phyloP scores from a whole-genome alignment of 805 yeast species.

The Lipomyces orientalis region DNA sequence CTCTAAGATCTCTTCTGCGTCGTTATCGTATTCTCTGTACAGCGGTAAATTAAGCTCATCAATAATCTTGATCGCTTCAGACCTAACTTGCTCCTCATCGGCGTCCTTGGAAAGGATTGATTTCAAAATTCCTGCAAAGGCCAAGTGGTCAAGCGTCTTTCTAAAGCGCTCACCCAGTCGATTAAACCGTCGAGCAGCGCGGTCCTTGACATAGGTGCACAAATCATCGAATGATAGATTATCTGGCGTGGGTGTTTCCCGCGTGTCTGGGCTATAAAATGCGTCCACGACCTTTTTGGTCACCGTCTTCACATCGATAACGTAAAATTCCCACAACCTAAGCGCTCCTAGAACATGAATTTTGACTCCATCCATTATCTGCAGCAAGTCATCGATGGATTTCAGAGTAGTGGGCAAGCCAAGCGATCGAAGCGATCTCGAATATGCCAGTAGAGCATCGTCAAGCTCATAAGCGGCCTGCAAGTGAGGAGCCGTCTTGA shows the following conservation, averaged over 20 bases:
- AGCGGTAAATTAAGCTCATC: slow-evolving; percentile 79
- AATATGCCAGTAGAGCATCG: slow-evolving; percentile 65
- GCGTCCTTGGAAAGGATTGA: slow-evolving; percentile 47
- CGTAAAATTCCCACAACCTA: slow-evolving; percentile 88
- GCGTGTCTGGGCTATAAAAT: slow-evolving; percentile 19
- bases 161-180: slow-evolving; percentile 59
- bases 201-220: slow-evolving; percentile 27
- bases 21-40: slow-evolving; percentile 78
- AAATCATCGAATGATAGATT: slow-evolving; percentile 32
- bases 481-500: slow-evolving; percentile 87
- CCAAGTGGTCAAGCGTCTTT: slow-evolving; percentile 58
- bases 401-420: slow-evolving; percentile 67
- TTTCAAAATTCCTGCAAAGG: slow-evolving; percentile 59
- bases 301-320: slow-evolving; percentile 59
- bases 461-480: slow-evolving; percentile 85
- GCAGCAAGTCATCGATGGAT: slow-evolving; percentile 59
- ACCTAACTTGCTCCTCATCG: slow-evolving; percentile 45
- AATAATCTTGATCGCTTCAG: slow-evolving; percentile 48
- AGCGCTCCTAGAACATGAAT: slow-evolving; percentile 68
- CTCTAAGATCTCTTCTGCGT: slow-evolving; percentile 63
- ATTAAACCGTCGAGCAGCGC: slow-evolving; percentile 41
- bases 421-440: slow-evolving; percentile 58
- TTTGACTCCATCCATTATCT: slow-evolving; percentile 70
- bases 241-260: slow-evolving; percentile 30
- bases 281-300: slow-evolving; percentile 45